These are phyloP conservation scores for Asterella californica DNA, from an alignment of 225 moss, liverwort and hornwort genomes.

Conservation along the genomic window DNA sequence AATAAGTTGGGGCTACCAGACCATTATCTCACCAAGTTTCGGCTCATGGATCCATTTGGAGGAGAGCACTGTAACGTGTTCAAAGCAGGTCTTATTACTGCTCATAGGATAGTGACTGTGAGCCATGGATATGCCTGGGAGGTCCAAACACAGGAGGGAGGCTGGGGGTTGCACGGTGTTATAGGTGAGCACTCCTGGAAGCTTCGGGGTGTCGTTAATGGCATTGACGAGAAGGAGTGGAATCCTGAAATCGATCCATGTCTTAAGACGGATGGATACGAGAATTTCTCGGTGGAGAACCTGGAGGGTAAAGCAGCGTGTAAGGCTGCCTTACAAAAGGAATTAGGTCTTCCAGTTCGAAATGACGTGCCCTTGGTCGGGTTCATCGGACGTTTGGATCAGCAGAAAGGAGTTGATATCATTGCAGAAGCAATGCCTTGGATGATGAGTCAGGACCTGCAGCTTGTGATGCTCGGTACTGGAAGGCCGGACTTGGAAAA, in stretches of 20 bases:
- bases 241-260: constrained; percentile 59
- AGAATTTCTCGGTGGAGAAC: constrained; percentile 40
- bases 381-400: constrained; percentile 73
- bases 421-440: constrained; percentile 77
- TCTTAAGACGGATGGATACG: constrained; percentile 58
- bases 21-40: constrained; percentile 54
- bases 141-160: constrained; percentile 69
- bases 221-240: constrained; percentile 77
- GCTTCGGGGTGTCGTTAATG: constrained; percentile 74
- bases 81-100: constrained; percentile 69
- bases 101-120: constrained; percentile 77
- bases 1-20: constrained; percentile 55
- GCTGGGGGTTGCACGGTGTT: constrained; percentile 68
- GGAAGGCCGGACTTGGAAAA: constrained; percentile 68
- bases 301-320: constrained; percentile 58
- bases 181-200: constrained; percentile 75
- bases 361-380: constrained; percentile 65
- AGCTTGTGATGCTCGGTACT: constrained; percentile 70
- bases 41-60: constrained; percentile 50
- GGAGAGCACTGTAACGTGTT: constrained; percentile 76
- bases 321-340: constrained; percentile 68
- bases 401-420: constrained; percentile 69
- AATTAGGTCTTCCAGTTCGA: constrained; percentile 62
- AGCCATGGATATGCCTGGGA: constrained; percentile 77
- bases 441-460: constrained; percentile 76